Conservation (phyloP, 2,329 filamentous ascomycete species). For the Stenocarpella maydis region DNA sequence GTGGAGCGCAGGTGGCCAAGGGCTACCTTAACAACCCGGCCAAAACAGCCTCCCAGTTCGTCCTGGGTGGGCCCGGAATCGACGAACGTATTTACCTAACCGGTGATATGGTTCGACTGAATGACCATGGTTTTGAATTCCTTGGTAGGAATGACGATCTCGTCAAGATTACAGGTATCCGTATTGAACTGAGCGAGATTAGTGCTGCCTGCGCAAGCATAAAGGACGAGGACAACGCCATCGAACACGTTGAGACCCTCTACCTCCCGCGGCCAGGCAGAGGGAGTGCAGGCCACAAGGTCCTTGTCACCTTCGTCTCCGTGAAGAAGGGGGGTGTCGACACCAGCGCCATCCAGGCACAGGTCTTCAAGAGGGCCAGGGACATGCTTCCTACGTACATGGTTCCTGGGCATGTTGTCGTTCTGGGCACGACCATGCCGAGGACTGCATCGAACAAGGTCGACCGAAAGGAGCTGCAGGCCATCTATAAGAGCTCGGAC, state of each 20-base stretch:
- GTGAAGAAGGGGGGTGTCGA: slow-evolving; percentile 35
- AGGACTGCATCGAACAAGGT: slow-evolving; percentile 47
- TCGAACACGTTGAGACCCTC: slow-evolving; percentile 48
- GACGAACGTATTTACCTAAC: slow-evolving; percentile 37
- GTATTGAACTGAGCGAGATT: slow-evolving; percentile 41
- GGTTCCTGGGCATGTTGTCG: slow-evolving; percentile 46
- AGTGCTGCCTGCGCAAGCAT: slow-evolving; percentile 43
- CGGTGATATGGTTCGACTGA: slow-evolving; percentile 37
- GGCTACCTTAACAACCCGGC: slow-evolving; percentile 31
- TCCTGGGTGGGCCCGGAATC: slow-evolving; percentile 30
- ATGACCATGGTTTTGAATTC: slow-evolving; percentile 37
- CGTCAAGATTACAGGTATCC: slow-evolving; percentile 36
- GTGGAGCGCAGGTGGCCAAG: slow-evolving; percentile 37
- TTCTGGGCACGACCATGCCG: slow-evolving; percentile 43
- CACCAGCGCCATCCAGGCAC: slow-evolving; percentile 11
- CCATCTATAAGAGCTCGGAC: slow-evolving; percentile 38
- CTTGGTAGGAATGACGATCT: slow-evolving; percentile 35
- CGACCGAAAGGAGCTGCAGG: slow-evolving; percentile 43
- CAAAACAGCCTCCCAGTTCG: slow-evolving; percentile 32
- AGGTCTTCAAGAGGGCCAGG: slow-evolving; percentile 31
- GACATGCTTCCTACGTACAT: slow-evolving; percentile 41
- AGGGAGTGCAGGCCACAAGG: slow-evolving; percentile 40
- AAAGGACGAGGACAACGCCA: slow-evolving; percentile 42
- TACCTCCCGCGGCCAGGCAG: slow-evolving; percentile 44
- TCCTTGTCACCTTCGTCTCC: slow-evolving; percentile 47